Percentiles rank a stretch among this genome's conserved stretches.
Conservation (phyloP, 805 yeast genomes). For the Cyberlindnera mrakii region DNA sequence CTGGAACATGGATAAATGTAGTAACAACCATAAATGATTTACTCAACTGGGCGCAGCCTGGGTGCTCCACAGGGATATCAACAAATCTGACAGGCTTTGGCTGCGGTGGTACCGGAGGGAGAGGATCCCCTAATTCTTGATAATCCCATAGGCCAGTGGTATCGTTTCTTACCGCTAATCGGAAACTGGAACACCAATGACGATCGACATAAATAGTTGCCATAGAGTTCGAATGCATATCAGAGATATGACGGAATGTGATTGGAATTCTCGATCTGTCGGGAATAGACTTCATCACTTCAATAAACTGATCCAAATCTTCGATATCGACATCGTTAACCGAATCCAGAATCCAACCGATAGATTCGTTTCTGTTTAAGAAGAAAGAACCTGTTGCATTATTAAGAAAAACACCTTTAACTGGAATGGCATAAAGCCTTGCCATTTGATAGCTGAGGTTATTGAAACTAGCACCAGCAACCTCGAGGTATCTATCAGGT, state of each 20-base stretch:
- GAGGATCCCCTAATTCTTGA: conserved; percentile 44
- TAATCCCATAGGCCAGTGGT: conserved; percentile 54
- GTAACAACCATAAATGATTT: conserved; percentile 70
- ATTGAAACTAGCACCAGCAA: conserved; percentile 83
- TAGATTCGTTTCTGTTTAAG: conserved; percentile 48
- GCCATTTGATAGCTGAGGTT: conserved; percentile 87
- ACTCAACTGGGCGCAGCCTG: conserved; percentile 47
- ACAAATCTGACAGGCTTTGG: conserved; percentile 66
- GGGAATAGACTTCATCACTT: conserved; percentile 72
- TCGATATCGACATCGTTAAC: conserved; percentile 71
- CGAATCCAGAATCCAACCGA: conserved; percentile 78
- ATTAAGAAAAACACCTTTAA: conserved; percentile 74
- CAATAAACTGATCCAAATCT: conserved; percentile 68
- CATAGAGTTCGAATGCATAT: conserved; percentile 66
- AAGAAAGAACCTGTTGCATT: conserved; percentile 75
- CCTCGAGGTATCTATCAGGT: conserved; percentile 74
- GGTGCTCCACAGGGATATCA: conserved; percentile 56
- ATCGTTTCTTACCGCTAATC: conserved; percentile 60
- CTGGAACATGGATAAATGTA: conserved; percentile 55
- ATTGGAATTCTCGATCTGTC: conserved; percentile 68
- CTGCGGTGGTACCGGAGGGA: conserved; percentile 43
- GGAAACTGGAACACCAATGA: conserved; percentile 75
- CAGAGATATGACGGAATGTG: conserved; percentile 70
- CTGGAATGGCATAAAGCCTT: conserved; percentile 76
- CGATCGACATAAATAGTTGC: conserved; percentile 71